Evolutionary conservation across 768 basidiomycete genomes (phyloP), one percentile per base, ranked within the genome.

Genomic region (Fibroporia radiculosa): DNA sequence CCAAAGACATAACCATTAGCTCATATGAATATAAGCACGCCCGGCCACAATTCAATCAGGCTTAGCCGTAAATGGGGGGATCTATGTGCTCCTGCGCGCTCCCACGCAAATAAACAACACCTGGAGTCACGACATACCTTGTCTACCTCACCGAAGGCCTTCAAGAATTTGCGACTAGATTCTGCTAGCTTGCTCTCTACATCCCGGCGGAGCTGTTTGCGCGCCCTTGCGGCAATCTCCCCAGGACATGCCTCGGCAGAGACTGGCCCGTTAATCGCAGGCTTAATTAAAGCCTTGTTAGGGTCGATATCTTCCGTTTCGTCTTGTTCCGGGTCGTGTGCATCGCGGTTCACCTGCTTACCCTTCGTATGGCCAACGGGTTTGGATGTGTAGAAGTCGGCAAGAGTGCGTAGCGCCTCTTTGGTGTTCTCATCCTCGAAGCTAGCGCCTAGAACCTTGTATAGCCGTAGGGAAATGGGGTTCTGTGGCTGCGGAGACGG

Each of bases 81-180:
- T n/a, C n/a, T n/a, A n/a, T n/a, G n/a, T n/a, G n/a, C n/a, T n/a
- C n/a, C n/a, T n/a, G n/a, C n/a, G n/a, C n/a, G n/a, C n/a, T n/a
- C n/a, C n/a, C n/a, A n/a, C n/a, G n/a, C n/a, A n/a, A n/a, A n/a
- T n/a, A n/a, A n/a, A n/a, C n/a, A n/a, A n/a, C n/a, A n/a, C n/a
- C n/a, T n/a, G n/a, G 41, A 36, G 7, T 27, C 39, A n/a, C 25
- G 14, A 75, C 88, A 53, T 61, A 95, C 95, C 66, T 88, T 74
- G 67, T 97, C 88, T 27, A 98, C 91, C 53, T 92, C 82, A 18
- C 80, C 80, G 50, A 98, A 84, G 0, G 87, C 91, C 22, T 75
- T 73, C 44, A 98, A 61, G 61, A 99, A 96, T 51, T 78, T 77
- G 36, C 74, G 73, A 52, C 91, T 93, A 4, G 89, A 89, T 42